Percentiles rank a stretch among this genome's conserved stretches.
Conservation (phyloP, 108 stramenopile genomes). For the Nitzschia sp. region DNA sequence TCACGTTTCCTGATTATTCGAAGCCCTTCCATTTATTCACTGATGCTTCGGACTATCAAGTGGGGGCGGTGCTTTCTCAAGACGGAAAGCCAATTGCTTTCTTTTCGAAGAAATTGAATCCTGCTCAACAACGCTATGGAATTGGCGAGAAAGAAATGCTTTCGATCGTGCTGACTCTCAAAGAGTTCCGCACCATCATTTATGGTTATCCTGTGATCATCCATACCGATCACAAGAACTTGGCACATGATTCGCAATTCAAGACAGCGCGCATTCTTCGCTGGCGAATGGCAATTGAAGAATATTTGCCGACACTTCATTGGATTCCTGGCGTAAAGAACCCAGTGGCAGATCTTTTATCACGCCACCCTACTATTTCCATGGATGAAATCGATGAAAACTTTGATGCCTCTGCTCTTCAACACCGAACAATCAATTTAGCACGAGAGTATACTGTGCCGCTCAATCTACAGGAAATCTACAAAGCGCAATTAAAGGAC, state of each 20-base stretch:
- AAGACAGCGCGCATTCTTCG: neutral
- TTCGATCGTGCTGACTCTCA: too few species aligned
- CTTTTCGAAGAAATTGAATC: too few species aligned
- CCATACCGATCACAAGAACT: conserved; percentile 26
- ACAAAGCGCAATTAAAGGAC: neutral
- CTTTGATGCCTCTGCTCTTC: neutral
- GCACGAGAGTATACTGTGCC: neutral
- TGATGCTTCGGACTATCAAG: conserved; percentile 43
- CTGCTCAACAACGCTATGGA: conserved; percentile 32
- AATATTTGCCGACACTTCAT: conserved; percentile 32
- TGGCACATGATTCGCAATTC: conserved; percentile 1
- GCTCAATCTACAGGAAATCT: neutral
- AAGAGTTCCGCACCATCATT: too few species aligned
- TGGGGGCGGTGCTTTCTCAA: conserved; percentile 50
- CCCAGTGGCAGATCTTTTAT: conserved; percentile 24
- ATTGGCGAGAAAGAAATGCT: conserved; percentile 39
- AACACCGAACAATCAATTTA: neutral
- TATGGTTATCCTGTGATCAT: too few species aligned
- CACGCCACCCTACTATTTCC: conserved; percentile 1
- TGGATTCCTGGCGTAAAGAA: conserved; percentile 27
- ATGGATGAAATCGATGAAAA: neutral
- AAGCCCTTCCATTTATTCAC: too few species aligned
- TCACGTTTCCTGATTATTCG: too few species aligned
- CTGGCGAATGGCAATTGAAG: conserved; percentile 40
- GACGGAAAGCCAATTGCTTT: too few species aligned